These are phyloP conservation scores for Salinomyces thailandicus DNA, from an alignment of 2,329 filamentous ascomycete genomes.

Conservation along the genomic window DNA sequence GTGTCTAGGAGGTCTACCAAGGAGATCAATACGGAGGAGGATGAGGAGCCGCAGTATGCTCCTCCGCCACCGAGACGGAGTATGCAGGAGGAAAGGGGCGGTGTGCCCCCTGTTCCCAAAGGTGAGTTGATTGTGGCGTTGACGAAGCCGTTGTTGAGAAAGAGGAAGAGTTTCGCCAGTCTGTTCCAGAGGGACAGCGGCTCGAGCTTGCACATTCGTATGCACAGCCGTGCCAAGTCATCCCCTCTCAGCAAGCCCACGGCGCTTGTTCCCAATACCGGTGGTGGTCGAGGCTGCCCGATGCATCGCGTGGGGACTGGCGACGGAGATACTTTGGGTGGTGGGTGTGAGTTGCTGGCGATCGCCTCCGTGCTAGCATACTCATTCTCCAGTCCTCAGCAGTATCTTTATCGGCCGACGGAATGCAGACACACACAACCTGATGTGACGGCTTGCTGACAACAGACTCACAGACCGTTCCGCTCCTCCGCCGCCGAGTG, in stretches of 20 bases:
- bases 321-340: neutral
- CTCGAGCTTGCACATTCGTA: neutral
- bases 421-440: no score
- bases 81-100: constrained; percentile 27
- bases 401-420: no score
- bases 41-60: constrained; percentile 36
- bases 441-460: constrained; percentile 4
- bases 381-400: neutral
- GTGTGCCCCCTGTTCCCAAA: constrained; percentile 37
- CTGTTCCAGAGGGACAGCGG: neutral
- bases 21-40: constrained; percentile 44
- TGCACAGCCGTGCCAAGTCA: no score
- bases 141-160: constrained; percentile 2
- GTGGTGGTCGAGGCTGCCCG: neutral
- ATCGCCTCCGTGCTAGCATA: neutral
- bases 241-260: no score
- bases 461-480: constrained; percentile 15
- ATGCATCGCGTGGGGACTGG: neutral
- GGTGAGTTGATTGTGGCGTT: constrained; percentile 39
- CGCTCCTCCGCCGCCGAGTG: constrained; percentile 26
- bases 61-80: constrained; percentile 29
- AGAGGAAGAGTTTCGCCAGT: neutral
- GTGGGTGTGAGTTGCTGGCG: neutral
- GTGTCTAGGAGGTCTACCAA: constrained; percentile 31
- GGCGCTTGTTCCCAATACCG: no score